phyloP scores from a whole-genome alignment of 2,329 filamentous ascomycete species.

The Sporothrix globosa region DNA sequence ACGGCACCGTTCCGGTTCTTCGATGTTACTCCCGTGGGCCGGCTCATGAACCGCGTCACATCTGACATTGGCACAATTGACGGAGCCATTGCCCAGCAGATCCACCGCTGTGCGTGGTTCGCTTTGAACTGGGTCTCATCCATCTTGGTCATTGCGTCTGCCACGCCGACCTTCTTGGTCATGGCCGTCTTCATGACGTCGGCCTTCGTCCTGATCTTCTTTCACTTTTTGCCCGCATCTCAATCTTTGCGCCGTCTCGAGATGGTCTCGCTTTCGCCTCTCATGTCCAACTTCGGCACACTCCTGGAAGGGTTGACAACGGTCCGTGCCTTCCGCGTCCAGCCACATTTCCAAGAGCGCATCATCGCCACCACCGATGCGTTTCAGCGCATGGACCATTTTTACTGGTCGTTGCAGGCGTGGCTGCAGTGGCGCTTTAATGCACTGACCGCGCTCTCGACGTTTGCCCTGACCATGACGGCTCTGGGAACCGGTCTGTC shows the following conservation, averaged over 20 bases:
- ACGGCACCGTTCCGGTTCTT: slow-evolving; percentile 87
- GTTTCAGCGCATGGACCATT: slow-evolving; percentile 94
- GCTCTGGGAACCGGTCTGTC: slow-evolving; percentile 76
- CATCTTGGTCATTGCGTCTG: slow-evolving; percentile 75
- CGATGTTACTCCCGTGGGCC: slow-evolving; percentile 84
- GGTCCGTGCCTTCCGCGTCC: slow-evolving; percentile 79
- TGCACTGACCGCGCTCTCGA: slow-evolving; percentile 69
- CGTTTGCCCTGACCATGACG: slow-evolving; percentile 71
- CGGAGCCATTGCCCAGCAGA: slow-evolving; percentile 76
- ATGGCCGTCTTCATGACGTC: slow-evolving; percentile 70
- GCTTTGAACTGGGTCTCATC: slow-evolving; percentile 72
- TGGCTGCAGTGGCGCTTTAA: slow-evolving; percentile 86
- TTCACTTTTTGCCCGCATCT: slow-evolving; percentile 77
- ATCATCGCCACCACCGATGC: slow-evolving; percentile 81
- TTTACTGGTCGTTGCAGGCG: slow-evolving; percentile 86
- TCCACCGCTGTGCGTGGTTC: slow-evolving; percentile 71
- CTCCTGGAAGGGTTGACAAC: slow-evolving; percentile 84
- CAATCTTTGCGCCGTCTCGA: slow-evolving; percentile 82
- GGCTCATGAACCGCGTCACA: slow-evolving; percentile 89
- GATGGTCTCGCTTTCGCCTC: slow-evolving; percentile 83
- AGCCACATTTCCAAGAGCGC: slow-evolving; percentile 75
- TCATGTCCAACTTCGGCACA: slow-evolving; percentile 92
- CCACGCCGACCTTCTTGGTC: slow-evolving; percentile 75
- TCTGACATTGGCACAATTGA: slow-evolving; percentile 89
- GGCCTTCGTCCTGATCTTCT: slow-evolving; percentile 73